phyloP scores from a whole-genome alignment of 257 asterid genomes.

The Capsicum chinense region DNA sequence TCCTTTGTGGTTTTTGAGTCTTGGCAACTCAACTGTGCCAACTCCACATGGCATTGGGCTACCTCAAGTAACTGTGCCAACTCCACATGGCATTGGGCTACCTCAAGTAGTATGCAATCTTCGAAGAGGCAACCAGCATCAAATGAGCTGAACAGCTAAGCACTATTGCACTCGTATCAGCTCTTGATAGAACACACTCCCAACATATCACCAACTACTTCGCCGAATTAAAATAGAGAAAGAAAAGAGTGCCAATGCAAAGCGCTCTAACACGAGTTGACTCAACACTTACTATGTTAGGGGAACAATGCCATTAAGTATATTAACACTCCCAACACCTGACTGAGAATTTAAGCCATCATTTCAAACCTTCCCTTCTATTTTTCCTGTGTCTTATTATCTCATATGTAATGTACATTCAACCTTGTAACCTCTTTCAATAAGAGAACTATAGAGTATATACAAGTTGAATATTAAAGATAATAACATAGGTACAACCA shows the following conservation, averaged over 20 bases:
- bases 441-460: conserved; percentile 5
- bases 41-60: neutral
- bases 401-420: neutral
- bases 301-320: neutral
- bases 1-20: neutral
- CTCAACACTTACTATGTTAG: neutral
- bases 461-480: conserved; percentile 14
- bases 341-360: neutral
- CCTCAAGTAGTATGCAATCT: neutral
- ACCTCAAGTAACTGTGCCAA: neutral
- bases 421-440: conserved; percentile 19
- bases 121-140: neutral
- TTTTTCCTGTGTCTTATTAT: neutral
- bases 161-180: neutral
- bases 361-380: neutral
- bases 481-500: conserved; percentile 23
- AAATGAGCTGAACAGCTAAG: neutral
- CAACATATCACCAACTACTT: neutral
- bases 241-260: neutral
- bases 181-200: neutral
- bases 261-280: neutral
- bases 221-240: neutral
- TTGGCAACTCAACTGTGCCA: neutral
- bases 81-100: neutral
- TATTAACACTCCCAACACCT: neutral